phyloP scores from a whole-genome alignment of 2,329 filamentous ascomycete species.

The Penicillium rolfsii region DNA sequence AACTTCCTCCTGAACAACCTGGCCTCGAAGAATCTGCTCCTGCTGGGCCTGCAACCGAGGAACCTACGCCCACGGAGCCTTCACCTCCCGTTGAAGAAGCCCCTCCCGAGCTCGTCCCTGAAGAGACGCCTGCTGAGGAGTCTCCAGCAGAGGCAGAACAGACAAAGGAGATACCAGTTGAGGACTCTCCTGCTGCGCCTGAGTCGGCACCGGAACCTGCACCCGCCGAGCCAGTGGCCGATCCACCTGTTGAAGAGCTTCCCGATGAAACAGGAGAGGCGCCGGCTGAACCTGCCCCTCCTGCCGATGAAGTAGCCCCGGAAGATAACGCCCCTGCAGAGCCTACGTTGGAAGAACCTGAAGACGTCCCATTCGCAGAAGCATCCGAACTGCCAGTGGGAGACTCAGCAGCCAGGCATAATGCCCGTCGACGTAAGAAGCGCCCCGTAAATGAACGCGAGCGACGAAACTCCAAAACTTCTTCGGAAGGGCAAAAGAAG shows the following conservation, averaged over 20 bases:
- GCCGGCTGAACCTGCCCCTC: not conserved
- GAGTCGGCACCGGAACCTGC: not conserved
- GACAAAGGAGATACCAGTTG: slow-evolving; percentile 9
- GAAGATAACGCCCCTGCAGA: slow-evolving; percentile 11
- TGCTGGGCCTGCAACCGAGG: not conserved
- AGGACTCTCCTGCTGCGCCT: slow-evolving; percentile 10
- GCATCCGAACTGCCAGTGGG: slow-evolving; percentile 17
- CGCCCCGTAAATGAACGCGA: slow-evolving; percentile 38
- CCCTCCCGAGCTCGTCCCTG: slow-evolving; percentile 1
- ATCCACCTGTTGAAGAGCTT: not conserved
- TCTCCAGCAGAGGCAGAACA: slow-evolving; percentile 5
- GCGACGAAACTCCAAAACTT: slow-evolving; percentile 42
- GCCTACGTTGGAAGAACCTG: slow-evolving; percentile 1
- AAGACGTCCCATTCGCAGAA: slow-evolving; percentile 6
- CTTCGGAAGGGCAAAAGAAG: slow-evolving; percentile 37
- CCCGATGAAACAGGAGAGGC: not conserved
- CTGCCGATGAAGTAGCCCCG: not conserved
- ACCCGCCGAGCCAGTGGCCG: not conserved
- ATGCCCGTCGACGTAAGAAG: slow-evolving; percentile 37
- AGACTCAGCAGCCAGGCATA: slow-evolving; percentile 16
- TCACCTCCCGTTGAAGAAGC: not conserved
- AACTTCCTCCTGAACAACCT: not conserved
- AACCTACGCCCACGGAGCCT: slow-evolving; percentile 8
- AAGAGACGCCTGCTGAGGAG: slow-evolving; percentile 11
- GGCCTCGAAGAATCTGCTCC: not conserved